Evolutionary conservation across 768 basidiomycete species (phyloP).

Genomic region (Daedaleopsis nitida): DNA sequence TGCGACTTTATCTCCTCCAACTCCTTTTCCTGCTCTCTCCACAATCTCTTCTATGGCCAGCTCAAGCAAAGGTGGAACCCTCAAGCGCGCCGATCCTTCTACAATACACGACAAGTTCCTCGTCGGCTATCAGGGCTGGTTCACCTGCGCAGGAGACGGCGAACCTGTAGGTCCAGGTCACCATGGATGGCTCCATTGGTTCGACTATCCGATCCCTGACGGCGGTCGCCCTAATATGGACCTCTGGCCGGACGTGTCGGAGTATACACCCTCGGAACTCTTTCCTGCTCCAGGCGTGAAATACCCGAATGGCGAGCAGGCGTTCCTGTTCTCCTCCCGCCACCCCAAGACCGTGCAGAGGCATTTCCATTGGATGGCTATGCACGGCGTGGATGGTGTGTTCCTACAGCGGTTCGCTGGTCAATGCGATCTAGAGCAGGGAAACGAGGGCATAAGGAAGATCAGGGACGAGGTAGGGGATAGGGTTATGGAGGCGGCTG

Average conservation of each 20-base stretch:
- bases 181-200: conserved; percentile 90
- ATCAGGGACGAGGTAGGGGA: conserved; percentile 76
- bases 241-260: conserved; percentile 78
- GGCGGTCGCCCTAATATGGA: conserved; percentile 77
- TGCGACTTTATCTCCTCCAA: neutral
- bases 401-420: conserved; percentile 80
- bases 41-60: conserved; percentile 7
- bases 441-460: conserved; percentile 56
- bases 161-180: conserved; percentile 61
- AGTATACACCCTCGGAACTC: conserved; percentile 70
- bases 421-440: conserved; percentile 59
- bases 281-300: conserved; percentile 69
- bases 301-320: conserved; percentile 55
- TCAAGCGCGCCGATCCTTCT: conserved; percentile 58
- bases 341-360: conserved; percentile 72
- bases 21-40: neutral
- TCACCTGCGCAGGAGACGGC: conserved; percentile 35
- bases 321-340: conserved; percentile 77
- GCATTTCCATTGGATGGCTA: conserved; percentile 85
- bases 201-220: conserved; percentile 62
- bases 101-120: conserved; percentile 85
- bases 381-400: conserved; percentile 77
- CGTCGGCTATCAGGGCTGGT: conserved; percentile 91
- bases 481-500: conserved; percentile 73
- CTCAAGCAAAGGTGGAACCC: conserved; percentile 15